Evolutionary conservation across 2,329 filamentous ascomycete genomes (phyloP).

Genomic region (Aspergillus costaricaensis): DNA sequence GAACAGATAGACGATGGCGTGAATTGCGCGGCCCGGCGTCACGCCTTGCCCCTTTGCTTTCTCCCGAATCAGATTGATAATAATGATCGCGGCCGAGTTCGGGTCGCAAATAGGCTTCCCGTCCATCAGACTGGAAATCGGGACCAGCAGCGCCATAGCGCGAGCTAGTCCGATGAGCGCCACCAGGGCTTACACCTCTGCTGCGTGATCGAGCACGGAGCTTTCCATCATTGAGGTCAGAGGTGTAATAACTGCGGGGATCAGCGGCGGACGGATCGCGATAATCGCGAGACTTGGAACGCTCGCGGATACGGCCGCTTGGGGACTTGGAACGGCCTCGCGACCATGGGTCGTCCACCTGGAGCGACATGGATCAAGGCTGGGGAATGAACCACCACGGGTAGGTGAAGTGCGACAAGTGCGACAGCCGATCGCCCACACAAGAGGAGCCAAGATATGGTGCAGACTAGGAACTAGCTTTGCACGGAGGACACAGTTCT

Average conservation of each 20-base stretch:
- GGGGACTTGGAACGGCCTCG: constrained; percentile 50
- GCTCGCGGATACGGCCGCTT: constrained; percentile 42
- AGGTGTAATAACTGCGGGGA: constrained; percentile 29
- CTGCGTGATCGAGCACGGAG: constrained; percentile 24
- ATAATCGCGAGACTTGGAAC: constrained; percentile 47
- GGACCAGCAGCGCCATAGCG: constrained; percentile 26
- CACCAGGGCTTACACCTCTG: constrained; percentile 20
- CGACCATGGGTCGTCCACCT: constrained; percentile 44
- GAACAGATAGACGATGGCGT: constrained; percentile 24
- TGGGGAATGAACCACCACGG: constrained; percentile 8
- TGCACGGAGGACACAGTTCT: neutral
- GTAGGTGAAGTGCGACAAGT: neutral
- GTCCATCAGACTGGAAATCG: constrained; percentile 25
- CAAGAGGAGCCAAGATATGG: neutral
- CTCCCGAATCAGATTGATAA: constrained; percentile 31
- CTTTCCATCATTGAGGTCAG: constrained; percentile 31
- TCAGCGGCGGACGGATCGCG: constrained; percentile 26
- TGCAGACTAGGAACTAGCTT: neutral
- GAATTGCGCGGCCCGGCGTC: constrained; percentile 20
- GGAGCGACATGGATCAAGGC: constrained; percentile 36
- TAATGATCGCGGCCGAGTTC: constrained; percentile 25
- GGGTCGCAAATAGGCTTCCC: constrained; percentile 21
- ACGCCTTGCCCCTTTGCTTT: constrained; percentile 15
- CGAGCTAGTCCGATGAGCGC: constrained; percentile 22
- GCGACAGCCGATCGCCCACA: constrained; percentile 6